Percentiles rank a stretch among this genome's conserved stretches.
Evolutionary conservation across 768 basidiomycete species (phyloP).

Genomic region (Trametes villosa): DNA sequence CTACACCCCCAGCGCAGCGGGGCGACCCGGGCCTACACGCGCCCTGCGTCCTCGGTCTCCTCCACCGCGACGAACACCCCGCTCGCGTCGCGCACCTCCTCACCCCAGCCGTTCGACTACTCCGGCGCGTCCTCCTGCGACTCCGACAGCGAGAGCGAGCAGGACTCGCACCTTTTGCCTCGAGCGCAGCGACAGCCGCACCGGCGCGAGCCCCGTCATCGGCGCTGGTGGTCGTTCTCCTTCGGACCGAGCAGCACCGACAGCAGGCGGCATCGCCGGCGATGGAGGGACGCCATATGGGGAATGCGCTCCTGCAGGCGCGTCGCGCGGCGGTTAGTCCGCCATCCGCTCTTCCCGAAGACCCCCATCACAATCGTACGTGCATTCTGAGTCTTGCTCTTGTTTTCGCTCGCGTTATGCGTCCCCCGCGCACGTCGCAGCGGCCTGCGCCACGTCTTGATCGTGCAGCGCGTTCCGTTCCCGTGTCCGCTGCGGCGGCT

Average conservation of each 20-base stretch:
- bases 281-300: slow-evolving; percentile 47
- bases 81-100: slow-evolving; percentile 63
- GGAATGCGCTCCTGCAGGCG: slow-evolving; percentile 56
- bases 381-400: no score
- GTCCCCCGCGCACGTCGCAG: background rate
- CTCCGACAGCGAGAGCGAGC: slow-evolving; percentile 62
- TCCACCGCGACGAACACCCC: slow-evolving; percentile 49
- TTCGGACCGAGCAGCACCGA: slow-evolving; percentile 60
- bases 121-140: slow-evolving; percentile 55
- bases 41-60: slow-evolving; percentile 29
- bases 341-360: slow-evolving; percentile 78
- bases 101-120: slow-evolving; percentile 60
- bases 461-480: background rate
- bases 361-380: slow-evolving; percentile 83
- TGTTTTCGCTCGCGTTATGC: no score
- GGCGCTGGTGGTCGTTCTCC: slow-evolving; percentile 24
- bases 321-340: slow-evolving; percentile 56
- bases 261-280: slow-evolving; percentile 49
- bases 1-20: slow-evolving; percentile 34
- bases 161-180: slow-evolving; percentile 43
- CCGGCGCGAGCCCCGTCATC: slow-evolving; percentile 39
- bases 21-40: slow-evolving; percentile 7
- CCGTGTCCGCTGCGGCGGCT: no score
- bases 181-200: slow-evolving; percentile 36
- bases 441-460: no score